Percentiles rank a stretch among this genome's conserved stretches.
These are phyloP conservation scores for Trichoderma brevicompactum DNA, from an alignment of 2,329 filamentous ascomycete species.

Conservation along the genomic window DNA sequence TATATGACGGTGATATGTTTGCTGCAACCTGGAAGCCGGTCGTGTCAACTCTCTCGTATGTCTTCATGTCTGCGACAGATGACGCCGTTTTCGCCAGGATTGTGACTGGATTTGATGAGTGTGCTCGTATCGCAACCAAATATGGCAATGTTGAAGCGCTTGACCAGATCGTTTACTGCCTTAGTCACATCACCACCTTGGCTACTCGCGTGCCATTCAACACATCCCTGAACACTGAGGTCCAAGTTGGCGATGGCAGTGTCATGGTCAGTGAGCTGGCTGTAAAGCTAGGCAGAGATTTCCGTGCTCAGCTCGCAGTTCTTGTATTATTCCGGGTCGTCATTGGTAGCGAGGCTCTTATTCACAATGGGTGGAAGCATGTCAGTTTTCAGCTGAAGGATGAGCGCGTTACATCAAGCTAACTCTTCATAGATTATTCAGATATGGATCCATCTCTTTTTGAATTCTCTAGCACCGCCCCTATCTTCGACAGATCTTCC, in stretches of 20 bases:
- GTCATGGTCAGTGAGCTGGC: conserved; percentile 99
- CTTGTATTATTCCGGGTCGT: conserved; percentile 95
- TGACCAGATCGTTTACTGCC: conserved; percentile 88
- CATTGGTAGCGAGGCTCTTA: conserved; percentile 77
- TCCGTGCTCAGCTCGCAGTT: conserved; percentile 89
- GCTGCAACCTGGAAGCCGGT: conserved; percentile 94
- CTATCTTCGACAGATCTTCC: conserved; percentile 69
- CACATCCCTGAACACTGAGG: conserved; percentile 90
- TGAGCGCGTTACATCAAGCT: conserved; percentile 2
- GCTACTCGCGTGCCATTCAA: conserved; percentile 76
- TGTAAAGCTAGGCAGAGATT: conserved; percentile 91
- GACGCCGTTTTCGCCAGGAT: conserved; percentile 93
- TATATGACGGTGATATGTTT: conserved; percentile 98
- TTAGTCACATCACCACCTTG: conserved; percentile 88
- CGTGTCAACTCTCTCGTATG: conserved; percentile 91
- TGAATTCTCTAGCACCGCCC: conserved; percentile 88
- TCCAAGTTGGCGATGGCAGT: conserved; percentile 86
- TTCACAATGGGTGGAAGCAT: conserved; percentile 77
- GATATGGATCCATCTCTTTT: conserved; percentile 93
- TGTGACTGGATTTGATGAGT: conserved; percentile 94
- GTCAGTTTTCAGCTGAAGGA: conserved; percentile 53
- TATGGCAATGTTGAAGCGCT: conserved; percentile 84
- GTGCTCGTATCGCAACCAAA: conserved; percentile 85
- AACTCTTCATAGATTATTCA: conserved; percentile 68
- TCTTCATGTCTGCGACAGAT: conserved; percentile 98